A percentile compares a stretch with the other conserved stretches of the same genome.
Evolutionary conservation across 306 rosid genomes (phyloP).

Genomic region (Pterocarpus santalinus): DNA sequence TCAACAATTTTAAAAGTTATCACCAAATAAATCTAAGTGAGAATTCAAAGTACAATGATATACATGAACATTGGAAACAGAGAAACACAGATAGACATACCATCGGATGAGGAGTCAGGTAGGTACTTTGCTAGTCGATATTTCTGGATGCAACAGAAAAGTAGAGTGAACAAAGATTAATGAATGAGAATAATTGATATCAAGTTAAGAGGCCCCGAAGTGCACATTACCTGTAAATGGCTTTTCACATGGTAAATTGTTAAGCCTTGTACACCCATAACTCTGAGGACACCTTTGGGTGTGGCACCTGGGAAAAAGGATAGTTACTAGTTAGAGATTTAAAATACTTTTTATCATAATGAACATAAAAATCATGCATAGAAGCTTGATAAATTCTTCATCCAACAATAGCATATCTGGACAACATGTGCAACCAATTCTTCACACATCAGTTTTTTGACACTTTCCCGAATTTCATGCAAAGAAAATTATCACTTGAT

Average conservation of each 20-base stretch:
- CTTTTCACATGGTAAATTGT: conserved; percentile 98
- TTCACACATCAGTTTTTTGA: background rate
- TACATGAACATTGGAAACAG: conserved; percentile 34
- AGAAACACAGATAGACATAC: conserved; percentile 61
- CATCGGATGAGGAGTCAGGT: conserved; percentile 88
- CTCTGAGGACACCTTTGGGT: conserved; percentile 98
- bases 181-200: conserved; percentile 19
- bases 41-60: conserved; percentile 18
- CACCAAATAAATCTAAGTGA: conserved; percentile 45
- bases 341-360: conserved; percentile 15
- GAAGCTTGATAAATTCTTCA: conserved; percentile 33
- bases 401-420: conserved; percentile 33
- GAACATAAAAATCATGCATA: conserved; percentile 30
- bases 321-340: background rate
- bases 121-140: conserved; percentile 96
- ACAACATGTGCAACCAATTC: conserved; percentile 34
- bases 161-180: conserved; percentile 41
- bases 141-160: conserved; percentile 71
- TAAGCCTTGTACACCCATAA: conserved; percentile 96
- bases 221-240: conserved; percentile 82
- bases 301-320: conserved; percentile 79
- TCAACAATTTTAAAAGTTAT: conserved; percentile 50
- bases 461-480: background rate
- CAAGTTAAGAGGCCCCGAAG: conserved; percentile 18
- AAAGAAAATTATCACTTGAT: background rate